Evolutionary conservation across 2,329 filamentous ascomycete species (phyloP).

Genomic region (Claviceps lovelessii): DNA sequence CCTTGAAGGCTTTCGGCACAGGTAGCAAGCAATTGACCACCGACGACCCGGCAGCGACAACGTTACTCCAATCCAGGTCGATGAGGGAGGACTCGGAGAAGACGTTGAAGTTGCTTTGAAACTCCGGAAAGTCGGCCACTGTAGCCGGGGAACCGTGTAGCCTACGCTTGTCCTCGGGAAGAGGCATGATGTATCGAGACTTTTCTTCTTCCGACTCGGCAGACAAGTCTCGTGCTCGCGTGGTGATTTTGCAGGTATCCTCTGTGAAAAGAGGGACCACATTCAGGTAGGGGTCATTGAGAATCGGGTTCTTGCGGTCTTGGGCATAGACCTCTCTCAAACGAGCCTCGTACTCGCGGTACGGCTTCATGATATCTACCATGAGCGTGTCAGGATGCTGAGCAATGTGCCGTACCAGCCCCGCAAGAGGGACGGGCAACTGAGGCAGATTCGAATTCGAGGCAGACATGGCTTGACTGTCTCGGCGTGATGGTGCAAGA

Average conservation of each 20-base stretch:
- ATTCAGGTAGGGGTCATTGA: constrained; percentile 45
- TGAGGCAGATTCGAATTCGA: constrained; percentile 24
- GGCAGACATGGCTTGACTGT: constrained; percentile 19
- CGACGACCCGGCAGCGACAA: constrained; percentile 67
- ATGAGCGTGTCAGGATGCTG: constrained; percentile 39
- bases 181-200: constrained; percentile 54
- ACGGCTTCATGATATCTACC: constrained; percentile 46
- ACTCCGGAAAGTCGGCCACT: constrained; percentile 52
- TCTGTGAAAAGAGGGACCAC: constrained; percentile 51
- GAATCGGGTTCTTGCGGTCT: constrained; percentile 42
- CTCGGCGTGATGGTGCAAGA: neutral
- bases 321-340: constrained; percentile 57
- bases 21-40: constrained; percentile 68
- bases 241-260: constrained; percentile 41
- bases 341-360: constrained; percentile 51
- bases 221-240: constrained; percentile 45
- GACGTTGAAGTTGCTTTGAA: constrained; percentile 63
- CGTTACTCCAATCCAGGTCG: constrained; percentile 69
- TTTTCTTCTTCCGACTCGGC: constrained; percentile 45
- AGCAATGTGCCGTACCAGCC: constrained; percentile 38
- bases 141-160: constrained; percentile 50
- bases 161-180: constrained; percentile 47
- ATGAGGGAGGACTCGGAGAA: constrained; percentile 67
- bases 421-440: constrained; percentile 31
- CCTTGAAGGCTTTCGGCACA: constrained; percentile 45